Conservation (phyloP, 192 early-diverging fungal genomes). For the Mortierella claussenii region DNA sequence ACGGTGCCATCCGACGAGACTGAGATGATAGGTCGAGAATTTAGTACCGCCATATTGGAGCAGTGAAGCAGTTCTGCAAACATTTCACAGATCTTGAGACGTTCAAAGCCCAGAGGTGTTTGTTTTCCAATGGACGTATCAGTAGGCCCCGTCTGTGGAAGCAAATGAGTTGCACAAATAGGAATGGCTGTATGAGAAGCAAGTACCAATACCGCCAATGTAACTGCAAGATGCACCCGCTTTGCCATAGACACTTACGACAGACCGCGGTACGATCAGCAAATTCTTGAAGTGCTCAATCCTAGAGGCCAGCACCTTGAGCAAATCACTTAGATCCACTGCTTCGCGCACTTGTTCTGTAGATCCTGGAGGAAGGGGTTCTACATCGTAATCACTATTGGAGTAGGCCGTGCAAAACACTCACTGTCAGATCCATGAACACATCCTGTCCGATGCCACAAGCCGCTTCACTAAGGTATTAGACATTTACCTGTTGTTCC, state of each 20-base stretch:
- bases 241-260: constrained; percentile 68
- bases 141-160: constrained; percentile 61
- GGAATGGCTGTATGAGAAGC: no score
- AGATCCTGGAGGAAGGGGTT: constrained; percentile 46
- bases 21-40: constrained; percentile 55
- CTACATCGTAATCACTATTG: constrained; percentile 55
- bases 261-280: constrained; percentile 77
- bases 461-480: no score
- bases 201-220: no score
- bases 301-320: constrained; percentile 83
- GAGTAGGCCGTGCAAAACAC: no score
- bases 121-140: constrained; percentile 84
- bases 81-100: constrained; percentile 96
- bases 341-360: constrained; percentile 45
- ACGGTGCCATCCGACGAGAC: constrained; percentile 51
- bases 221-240: no score
- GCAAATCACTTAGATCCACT: constrained; percentile 90
- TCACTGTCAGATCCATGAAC: no score
- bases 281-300: constrained; percentile 82
- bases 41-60: constrained; percentile 85
- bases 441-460: no score
- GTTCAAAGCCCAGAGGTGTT: constrained; percentile 91
- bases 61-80: constrained; percentile 98
- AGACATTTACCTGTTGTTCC: constrained; percentile 91
- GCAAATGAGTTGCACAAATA: no score